Evolutionary conservation across 2,329 filamentous ascomycete species (phyloP).

Genomic region (Tolypocladium cylindrosporum): DNA sequence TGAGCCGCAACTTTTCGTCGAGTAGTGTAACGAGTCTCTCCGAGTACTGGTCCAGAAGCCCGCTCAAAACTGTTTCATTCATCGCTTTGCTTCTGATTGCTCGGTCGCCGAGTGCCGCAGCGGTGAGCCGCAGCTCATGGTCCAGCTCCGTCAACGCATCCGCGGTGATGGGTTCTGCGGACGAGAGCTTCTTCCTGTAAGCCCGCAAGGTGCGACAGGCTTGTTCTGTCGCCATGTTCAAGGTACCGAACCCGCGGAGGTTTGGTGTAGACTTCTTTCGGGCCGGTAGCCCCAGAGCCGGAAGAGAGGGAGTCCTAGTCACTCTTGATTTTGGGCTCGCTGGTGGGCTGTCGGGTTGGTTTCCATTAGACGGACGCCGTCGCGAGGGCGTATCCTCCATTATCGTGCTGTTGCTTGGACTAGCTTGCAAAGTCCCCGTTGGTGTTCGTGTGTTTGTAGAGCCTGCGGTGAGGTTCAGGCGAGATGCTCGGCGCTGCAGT

Average conservation of each 20-base stretch:
- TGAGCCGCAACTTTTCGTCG: constrained; percentile 57
- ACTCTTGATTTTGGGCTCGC: constrained; percentile 38
- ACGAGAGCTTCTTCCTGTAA: constrained; percentile 53
- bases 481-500: constrained; percentile 44
- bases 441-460: constrained; percentile 27
- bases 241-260: constrained; percentile 40
- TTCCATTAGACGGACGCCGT: constrained; percentile 33
- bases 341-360: constrained; percentile 36
- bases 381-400: constrained; percentile 38
- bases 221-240: constrained; percentile 56
- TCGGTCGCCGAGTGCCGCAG: constrained; percentile 48
- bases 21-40: constrained; percentile 61
- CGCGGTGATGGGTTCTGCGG: constrained; percentile 44
- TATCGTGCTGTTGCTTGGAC: constrained; percentile 27
- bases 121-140: constrained; percentile 53
- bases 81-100: constrained; percentile 43
- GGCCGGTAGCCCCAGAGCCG: constrained; percentile 32
- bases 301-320: constrained; percentile 43
- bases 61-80: constrained; percentile 49
- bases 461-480: constrained; percentile 31
- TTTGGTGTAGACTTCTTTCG: constrained; percentile 40
- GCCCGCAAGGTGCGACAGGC: constrained; percentile 51
- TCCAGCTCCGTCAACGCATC: constrained; percentile 53
- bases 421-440: constrained; percentile 25
- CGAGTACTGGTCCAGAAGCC: constrained; percentile 65